phyloP scores from a whole-genome alignment of 331 rosid genomes.

The Dryas integrifolia region DNA sequence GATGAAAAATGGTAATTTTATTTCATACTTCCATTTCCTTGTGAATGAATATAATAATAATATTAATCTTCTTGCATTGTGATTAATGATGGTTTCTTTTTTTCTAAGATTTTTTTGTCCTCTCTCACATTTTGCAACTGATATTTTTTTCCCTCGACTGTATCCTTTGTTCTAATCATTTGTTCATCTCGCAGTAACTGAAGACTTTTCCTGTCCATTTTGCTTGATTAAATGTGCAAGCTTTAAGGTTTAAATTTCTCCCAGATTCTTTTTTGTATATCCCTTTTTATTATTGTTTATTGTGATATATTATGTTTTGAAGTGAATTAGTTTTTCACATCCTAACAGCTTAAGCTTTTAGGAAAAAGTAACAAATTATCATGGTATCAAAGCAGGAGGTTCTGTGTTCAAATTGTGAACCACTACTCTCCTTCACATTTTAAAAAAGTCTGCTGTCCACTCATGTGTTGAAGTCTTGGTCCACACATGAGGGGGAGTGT shows the following conservation, averaged over 20 bases:
- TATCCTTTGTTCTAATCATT: background rate
- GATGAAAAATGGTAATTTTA: background rate
- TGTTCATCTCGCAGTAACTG: conserved; percentile 61
- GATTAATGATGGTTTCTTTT: background rate
- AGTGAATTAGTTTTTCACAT: background rate
- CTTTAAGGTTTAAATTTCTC: conserved; percentile 59
- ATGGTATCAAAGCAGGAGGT: background rate
- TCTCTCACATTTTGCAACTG: background rate
- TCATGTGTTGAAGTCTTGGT: conserved; percentile 6
- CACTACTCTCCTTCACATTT: background rate
- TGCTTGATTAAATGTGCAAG: conserved; percentile 82
- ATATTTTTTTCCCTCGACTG: background rate
- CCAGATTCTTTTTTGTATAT: background rate
- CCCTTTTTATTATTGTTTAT: background rate
- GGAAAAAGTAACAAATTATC: background rate
- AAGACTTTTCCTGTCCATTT: conserved; percentile 82
- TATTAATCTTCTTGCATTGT: background rate
- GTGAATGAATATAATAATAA: background rate
- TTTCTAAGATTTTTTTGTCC: background rate
- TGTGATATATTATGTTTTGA: background rate
- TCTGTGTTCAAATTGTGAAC: background rate
- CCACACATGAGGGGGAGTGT: background rate
- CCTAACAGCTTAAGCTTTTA: background rate
- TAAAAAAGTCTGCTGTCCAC: background rate
- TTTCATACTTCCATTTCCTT: background rate